Conservation (phyloP, 2,329 filamentous ascomycete species). For the Talaromyces sp. region DNA sequence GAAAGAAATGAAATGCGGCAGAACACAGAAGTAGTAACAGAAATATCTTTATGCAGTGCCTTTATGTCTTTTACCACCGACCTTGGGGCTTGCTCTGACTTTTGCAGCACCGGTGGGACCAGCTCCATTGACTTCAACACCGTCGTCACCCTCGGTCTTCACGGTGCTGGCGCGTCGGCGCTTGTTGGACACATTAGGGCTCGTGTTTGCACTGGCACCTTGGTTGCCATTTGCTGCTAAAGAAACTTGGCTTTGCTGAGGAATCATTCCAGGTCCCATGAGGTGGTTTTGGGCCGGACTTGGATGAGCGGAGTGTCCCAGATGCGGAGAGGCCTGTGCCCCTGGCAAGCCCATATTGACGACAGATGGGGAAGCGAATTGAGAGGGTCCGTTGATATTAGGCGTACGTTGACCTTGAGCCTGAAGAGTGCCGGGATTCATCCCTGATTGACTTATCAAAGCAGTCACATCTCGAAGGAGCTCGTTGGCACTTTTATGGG, state of each 20-base stretch:
- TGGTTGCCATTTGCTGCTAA: conserved; percentile 50
- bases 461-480: conserved; percentile 15
- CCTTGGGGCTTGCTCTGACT: conserved; percentile 47
- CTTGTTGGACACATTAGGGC: conserved; percentile 59
- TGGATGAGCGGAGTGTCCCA: conserved; percentile 49
- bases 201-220: conserved; percentile 59
- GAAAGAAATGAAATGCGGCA: conserved; percentile 17
- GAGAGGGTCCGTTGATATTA: conserved; percentile 46
- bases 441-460: conserved; percentile 17
- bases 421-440: conserved; percentile 37
- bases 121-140: conserved; percentile 49
- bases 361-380: conserved; percentile 59
- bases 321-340: conserved; percentile 49
- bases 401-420: conserved; percentile 41
- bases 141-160: conserved; percentile 57
- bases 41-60: conserved; percentile 31
- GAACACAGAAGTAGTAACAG: conserved; percentile 1
- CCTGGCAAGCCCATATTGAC: conserved; percentile 51
- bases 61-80: conserved; percentile 48
- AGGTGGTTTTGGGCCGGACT: conserved; percentile 46
- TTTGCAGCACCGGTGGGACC: conserved; percentile 35
- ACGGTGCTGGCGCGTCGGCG: conserved; percentile 57
- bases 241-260: conserved; percentile 55
- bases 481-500: conserved; percentile 11
- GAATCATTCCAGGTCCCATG: conserved; percentile 52